Base-by-base conservation (phyloP, 768 basidiomycete genomes). In the Rubroboletus pulcherrimus region DNA sequence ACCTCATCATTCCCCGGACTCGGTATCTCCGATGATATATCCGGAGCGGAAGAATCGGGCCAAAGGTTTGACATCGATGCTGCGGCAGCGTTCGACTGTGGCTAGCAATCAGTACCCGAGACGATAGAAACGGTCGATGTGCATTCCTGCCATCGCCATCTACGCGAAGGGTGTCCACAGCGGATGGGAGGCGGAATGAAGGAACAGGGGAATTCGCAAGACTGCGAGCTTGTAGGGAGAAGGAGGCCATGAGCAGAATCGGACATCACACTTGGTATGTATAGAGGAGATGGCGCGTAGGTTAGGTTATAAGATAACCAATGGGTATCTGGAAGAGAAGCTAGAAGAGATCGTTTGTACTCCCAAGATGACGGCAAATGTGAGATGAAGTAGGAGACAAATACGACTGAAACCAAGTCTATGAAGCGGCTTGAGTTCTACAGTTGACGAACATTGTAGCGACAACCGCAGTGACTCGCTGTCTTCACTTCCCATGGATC, bases 201-300 rank as follows among this genome's bases (percentile, higher is more conserved):
- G 84, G 80, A 0, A 71, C 76, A 9, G 87, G 87, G 0, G 86
- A 87, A 50, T 79, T 81, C 14, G 85, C 77, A 29, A 76, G 69
- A 59, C 84, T 77, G 40, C 87, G 74, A 5, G 87, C 85, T 53
- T 89, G 86, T 19, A 1, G 87, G 84, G 4, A 83, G 85, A 34
- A 76, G 77, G 26, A 75, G 60, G 26, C 73, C 74, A n/a, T 71
- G 63, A n/a, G 78, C 81, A 5, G 74, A 67, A 49, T 81, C 80
- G 42, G 81, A 78, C 6, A 70, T 73, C 7, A 74, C 71, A 48
- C 71, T 64, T 6, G 72, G 75, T 74, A 57, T 64, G 67, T 51
- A 67, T 58, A n/a, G n/a, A n/a, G 58, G 61, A 51, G 46, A 69
- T 3, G 77, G 65, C 1, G 66, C 45, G n/a, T n/a, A n/a, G n/a